These are phyloP conservation scores for Ogataea salicorniae DNA, from an alignment of 805 yeast genomes.

Conservation along the genomic window DNA sequence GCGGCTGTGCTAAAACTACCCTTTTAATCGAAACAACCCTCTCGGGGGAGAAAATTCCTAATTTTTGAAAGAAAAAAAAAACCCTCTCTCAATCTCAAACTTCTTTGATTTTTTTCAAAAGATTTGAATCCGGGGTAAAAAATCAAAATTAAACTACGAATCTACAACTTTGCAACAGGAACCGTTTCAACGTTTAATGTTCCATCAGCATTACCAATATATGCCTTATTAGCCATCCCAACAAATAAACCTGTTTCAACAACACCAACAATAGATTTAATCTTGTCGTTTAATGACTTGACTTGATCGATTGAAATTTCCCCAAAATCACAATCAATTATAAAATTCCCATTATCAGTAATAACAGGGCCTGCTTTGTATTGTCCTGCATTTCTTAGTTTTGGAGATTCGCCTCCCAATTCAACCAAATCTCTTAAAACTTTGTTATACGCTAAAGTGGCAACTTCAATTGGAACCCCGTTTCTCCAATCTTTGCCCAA, in stretches of 20 bases:
- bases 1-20: no score
- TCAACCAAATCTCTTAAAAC: conserved; percentile 56
- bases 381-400: conserved; percentile 75
- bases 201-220: conserved; percentile 86
- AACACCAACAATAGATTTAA: conserved; percentile 81
- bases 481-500: conserved; percentile 80
- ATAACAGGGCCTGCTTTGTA: conserved; percentile 97
- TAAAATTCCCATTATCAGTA: conserved; percentile 91
- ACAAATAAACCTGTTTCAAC: conserved; percentile 93
- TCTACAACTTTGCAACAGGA: conserved; percentile 2
- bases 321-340: conserved; percentile 92
- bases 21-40: no score
- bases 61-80: no score
- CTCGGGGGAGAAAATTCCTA: no score
- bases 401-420: conserved; percentile 57
- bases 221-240: conserved; percentile 69
- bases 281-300: conserved; percentile 46
- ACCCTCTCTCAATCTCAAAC: no score
- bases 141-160: no score
- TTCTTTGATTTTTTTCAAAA: not conserved
- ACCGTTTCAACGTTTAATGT: conserved; percentile 13
- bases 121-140: not conserved
- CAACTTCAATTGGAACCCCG: conserved; percentile 94
- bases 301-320: conserved; percentile 48
- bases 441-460: conserved; percentile 77